Conservation (phyloP, 345 rosid genomes). For the Sapria himalayana region DNA sequence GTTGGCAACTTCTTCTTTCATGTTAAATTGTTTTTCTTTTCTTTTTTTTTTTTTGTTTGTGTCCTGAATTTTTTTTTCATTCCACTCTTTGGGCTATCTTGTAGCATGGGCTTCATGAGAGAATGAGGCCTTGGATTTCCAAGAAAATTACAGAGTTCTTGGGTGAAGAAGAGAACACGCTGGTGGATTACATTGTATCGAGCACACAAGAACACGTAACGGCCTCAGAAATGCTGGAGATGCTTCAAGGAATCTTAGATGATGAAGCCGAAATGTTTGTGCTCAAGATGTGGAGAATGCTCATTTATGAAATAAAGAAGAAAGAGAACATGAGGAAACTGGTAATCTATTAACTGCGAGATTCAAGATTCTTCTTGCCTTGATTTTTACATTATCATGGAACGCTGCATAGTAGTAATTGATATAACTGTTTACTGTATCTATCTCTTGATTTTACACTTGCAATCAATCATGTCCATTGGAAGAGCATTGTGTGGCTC, state of each 20-base stretch:
- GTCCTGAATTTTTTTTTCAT: conserved; percentile 4
- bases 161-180: conserved; percentile 80
- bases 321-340: too few species aligned
- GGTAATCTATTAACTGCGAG: too few species aligned
- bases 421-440: too few species aligned
- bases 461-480: too few species aligned
- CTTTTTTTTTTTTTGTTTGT: background rate
- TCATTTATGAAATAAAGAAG: conserved; percentile 81
- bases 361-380: too few species aligned
- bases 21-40: background rate
- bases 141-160: conserved; percentile 87
- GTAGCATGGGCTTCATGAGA: conserved; percentile 72
- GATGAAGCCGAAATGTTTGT: conserved; percentile 99
- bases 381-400: too few species aligned
- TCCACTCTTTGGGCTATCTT: conserved; percentile 3
- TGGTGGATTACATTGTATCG: conserved; percentile 71
- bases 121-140: conserved; percentile 98
- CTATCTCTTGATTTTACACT: too few species aligned
- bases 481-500: too few species aligned
- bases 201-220: conserved; percentile 71
- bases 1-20: conserved; percentile 19
- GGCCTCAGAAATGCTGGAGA: conserved; percentile 87
- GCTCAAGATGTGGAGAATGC: conserved; percentile 99
- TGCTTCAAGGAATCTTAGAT: conserved; percentile 61
- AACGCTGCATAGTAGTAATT: too few species aligned